phyloP scores from a whole-genome alignment of 371 early-diverging fungal genomes.

The Rhizoclosmatium hyalinum region DNA sequence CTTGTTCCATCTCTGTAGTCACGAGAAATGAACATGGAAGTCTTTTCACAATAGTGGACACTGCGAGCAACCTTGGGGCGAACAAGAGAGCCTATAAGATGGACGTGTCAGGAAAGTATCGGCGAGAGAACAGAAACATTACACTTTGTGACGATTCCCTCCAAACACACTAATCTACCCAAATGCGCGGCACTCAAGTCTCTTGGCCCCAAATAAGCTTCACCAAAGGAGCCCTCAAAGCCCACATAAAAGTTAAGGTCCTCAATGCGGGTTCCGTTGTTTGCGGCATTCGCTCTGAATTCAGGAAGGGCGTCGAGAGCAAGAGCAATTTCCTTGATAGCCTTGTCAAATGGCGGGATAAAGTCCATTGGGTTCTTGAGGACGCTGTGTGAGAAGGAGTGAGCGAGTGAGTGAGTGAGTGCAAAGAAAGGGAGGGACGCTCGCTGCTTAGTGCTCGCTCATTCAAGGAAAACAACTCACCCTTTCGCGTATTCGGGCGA shows the following conservation, averaged over 20 bases:
- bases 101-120: background rate
- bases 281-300: slow-evolving; percentile 14
- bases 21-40: slow-evolving; percentile 81
- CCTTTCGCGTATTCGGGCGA: slow-evolving; percentile 70
- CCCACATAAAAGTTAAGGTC: slow-evolving; percentile 78
- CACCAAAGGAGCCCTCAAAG: slow-evolving; percentile 94
- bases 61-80: slow-evolving; percentile 95
- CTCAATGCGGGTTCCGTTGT: slow-evolving; percentile 37
- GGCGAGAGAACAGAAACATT: slow-evolving; percentile 19
- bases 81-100: slow-evolving; percentile 82
- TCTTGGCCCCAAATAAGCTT: slow-evolving; percentile 89
- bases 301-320: slow-evolving; percentile 42
- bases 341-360: slow-evolving; percentile 84
- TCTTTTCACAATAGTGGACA: slow-evolving; percentile 93
- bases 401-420: background rate
- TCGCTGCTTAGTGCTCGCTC: background rate
- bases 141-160: slow-evolving; percentile 99
- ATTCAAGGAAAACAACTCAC: slow-evolving; percentile 46
- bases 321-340: slow-evolving; percentile 70
- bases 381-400: slow-evolving; percentile 52
- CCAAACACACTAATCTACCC: slow-evolving; percentile 92
- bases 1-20: slow-evolving; percentile 90
- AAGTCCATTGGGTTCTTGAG: slow-evolving; percentile 81
- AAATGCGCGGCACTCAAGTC: slow-evolving; percentile 83
- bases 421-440: background rate